phyloP scores from a whole-genome alignment of 257 asterid genomes.

The Solanum ossicruentum region DNA sequence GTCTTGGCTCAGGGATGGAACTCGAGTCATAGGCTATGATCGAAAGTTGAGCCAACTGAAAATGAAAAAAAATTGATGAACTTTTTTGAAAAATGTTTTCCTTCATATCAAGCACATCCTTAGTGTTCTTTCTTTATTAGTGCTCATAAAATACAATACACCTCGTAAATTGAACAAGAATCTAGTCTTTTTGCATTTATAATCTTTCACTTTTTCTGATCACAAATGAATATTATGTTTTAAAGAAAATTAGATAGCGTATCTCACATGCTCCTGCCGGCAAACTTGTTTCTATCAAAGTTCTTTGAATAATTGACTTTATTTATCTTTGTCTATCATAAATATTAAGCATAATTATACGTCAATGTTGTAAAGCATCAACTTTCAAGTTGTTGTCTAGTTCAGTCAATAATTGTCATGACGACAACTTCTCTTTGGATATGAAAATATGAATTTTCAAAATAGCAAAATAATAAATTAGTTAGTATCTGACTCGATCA shows the following conservation, averaged over 20 bases:
- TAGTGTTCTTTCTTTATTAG: neutral
- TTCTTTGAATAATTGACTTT: neutral
- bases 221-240: neutral
- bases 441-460: neutral
- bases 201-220: neutral
- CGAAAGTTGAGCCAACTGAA: too few species aligned
- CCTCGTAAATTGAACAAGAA: neutral
- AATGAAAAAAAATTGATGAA: too few species aligned
- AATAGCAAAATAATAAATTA: neutral
- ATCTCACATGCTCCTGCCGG: neutral
- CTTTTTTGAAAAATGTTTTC: too few species aligned
- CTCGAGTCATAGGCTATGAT: too few species aligned
- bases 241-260: neutral
- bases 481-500: neutral
- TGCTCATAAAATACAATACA: neutral
- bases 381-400: neutral
- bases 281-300: neutral
- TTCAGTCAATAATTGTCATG: neutral
- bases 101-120: too few species aligned
- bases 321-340: neutral
- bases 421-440: neutral
- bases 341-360: neutral
- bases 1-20: too few species aligned
- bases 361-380: neutral
- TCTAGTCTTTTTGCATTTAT: neutral